A percentile compares a stretch with the other conserved stretches of the same genome.
phyloP scores from a whole-genome alignment of 2,329 filamentous ascomycete genomes.

The Lecanosticta acicola region DNA sequence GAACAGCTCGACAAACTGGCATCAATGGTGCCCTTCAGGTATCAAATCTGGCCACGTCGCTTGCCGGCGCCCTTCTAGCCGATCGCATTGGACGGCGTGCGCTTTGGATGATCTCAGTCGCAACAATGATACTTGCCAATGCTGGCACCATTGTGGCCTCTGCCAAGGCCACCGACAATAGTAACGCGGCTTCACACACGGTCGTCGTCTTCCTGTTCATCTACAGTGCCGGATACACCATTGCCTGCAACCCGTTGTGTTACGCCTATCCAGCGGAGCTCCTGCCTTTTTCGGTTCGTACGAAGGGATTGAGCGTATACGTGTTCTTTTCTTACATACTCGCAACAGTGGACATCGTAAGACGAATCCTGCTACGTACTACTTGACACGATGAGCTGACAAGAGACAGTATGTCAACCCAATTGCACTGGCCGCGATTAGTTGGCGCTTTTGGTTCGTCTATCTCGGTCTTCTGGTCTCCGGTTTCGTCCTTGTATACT shows the following conservation, averaged over 20 bases:
- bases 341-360: too few species aligned
- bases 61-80: slow-evolving; percentile 35
- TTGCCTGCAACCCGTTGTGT: slow-evolving; percentile 62
- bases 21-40: slow-evolving; percentile 39
- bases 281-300: slow-evolving; percentile 53
- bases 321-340: too few species aligned
- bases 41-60: slow-evolving; percentile 35
- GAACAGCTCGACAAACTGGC: slow-evolving; percentile 31
- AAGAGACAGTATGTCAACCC: slow-evolving; percentile 34
- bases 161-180: background rate
- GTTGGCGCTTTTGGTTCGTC: slow-evolving; percentile 17
- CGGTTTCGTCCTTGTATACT: background rate
- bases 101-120: slow-evolving; percentile 40
- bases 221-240: slow-evolving; percentile 57
- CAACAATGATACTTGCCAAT: slow-evolving; percentile 43
- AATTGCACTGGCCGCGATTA: slow-evolving; percentile 24
- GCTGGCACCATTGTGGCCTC: slow-evolving; percentile 32
- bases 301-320: slow-evolving; percentile 57
- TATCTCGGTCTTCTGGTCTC: background rate
- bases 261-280: slow-evolving; percentile 58
- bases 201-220: slow-evolving; percentile 34
- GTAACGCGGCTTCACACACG: slow-evolving; percentile 2
- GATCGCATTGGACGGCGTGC: slow-evolving; percentile 40
- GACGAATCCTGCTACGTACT: too few species aligned
- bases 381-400: too few species aligned